Evolutionary conservation across 1,284 basidiomycete genomes (phyloP), one percentile per base, ranked within the genome.

Genomic region (Tylopilus orsonianus): DNA sequence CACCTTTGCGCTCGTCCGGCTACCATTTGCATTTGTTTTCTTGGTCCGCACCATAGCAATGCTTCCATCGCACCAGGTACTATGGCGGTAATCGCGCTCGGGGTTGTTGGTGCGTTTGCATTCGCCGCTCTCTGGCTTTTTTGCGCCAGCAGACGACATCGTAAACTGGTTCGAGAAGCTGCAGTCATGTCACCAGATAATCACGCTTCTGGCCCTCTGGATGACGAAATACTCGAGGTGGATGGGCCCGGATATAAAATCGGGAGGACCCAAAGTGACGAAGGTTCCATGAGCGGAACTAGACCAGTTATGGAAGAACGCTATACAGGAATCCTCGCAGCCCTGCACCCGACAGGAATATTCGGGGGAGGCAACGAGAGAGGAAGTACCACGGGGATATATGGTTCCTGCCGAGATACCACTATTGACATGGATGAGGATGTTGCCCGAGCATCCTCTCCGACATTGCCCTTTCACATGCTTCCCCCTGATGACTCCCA

Each of bases 91-190:
- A 50, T 65, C 8, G 52, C 56, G 4, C 49, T 65, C 9, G 66
- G 65, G 22, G 45, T 66, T 13, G 37, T 56, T 2, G 64, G 61
- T 26, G 52, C 58, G 4, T 19, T 66, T 40, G 55, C 55, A 12
- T 67, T 68, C 29, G 52, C 55, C 2, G 46, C 33, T 34, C 51
- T 69, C 4, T 68, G 65, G 66, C 54, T 68, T 18, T 65, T 65
- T 30, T 65, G 66, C 18, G 64, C 64, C 35, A 59, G 64, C 23
- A 58, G 56, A 44, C 61, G 66, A 23, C 61, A 61, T 49, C 66
- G 54, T 26, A 43, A 46, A 32, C 48, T 66, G 19, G 36, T 41
- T 33, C 57, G 41, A 22, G 59, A 63, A 20, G 49, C 59, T 34
- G 38, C 44, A 8, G 22, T 53, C 13, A n/a, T 49, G n/a, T 37